Percentiles rank a stretch among this genome's conserved stretches.
Evolutionary conservation across 1,284 basidiomycete genomes (phyloP).

Genomic region (Trichosporon sp.): DNA sequence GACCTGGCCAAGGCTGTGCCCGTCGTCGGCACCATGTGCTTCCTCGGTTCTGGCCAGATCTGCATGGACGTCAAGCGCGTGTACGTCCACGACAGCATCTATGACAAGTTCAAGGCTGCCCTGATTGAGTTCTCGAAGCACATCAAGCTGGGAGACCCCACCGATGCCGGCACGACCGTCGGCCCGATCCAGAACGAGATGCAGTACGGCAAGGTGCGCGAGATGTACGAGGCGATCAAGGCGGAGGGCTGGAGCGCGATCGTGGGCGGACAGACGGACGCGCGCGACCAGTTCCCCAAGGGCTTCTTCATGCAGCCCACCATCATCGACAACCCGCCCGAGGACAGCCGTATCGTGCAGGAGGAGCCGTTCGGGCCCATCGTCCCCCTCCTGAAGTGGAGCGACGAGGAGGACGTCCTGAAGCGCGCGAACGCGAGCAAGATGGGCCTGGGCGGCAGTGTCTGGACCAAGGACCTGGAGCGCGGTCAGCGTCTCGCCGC

Average conservation of each 20-base stretch:
- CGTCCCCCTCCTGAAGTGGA: constrained; percentile 68
- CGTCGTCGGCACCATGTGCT: constrained; percentile 84
- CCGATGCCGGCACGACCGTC: constrained; percentile 78
- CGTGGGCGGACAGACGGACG: constrained; percentile 69
- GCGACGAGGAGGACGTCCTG: constrained; percentile 89
- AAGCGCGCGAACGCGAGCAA: constrained; percentile 78
- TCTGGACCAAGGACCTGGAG: constrained; percentile 85
- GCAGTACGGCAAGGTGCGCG: constrained; percentile 81
- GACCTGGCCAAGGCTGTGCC: constrained; percentile 89
- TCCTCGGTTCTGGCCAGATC: constrained; percentile 88
- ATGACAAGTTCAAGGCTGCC: constrained; percentile 51
- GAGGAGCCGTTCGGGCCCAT: constrained; percentile 90
- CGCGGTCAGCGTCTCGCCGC: constrained; percentile 92
- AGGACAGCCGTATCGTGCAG: constrained; percentile 61
- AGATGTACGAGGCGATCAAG: constrained; percentile 84
- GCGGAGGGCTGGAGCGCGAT: constrained; percentile 81
- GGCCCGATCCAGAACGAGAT: constrained; percentile 88
- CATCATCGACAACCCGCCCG: constrained; percentile 77
- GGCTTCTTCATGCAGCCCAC: constrained; percentile 81
- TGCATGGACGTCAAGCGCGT: constrained; percentile 55
- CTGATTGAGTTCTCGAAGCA: constrained; percentile 64
- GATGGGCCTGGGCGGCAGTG: constrained; percentile 86
- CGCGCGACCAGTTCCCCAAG: constrained; percentile 49
- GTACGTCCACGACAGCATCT: constrained; percentile 53
- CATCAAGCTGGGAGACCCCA: constrained; percentile 88